Evolutionary conservation across 345 rosid species (phyloP), one percentile per base, ranked within the genome.

Genomic region (Corchorus capsularis): DNA sequence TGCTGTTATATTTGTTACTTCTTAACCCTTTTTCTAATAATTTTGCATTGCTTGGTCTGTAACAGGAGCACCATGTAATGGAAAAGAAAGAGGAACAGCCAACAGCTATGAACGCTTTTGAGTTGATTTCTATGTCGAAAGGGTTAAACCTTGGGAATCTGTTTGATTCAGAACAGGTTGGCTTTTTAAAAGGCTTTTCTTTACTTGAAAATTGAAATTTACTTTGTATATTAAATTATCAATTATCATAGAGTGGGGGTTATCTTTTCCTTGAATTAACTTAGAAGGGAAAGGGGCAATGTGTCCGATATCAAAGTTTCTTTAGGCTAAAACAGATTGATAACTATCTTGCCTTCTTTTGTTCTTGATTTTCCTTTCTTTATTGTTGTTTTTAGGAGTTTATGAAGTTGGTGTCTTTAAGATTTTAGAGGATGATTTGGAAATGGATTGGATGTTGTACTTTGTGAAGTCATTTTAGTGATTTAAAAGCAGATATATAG

Each of bases 61-160:
- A 55, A 78, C 84, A 93, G 98, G 97, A 93, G 78, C 87, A 92
- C 87, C 96, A 83, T 80, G 96, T 93, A 63, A 89, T 90, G 6
- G 97, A 96, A 79, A 93, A 86, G 89, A 92, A 71, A 81, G 95
- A 96, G 79, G 96, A 89, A 64, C 93, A 89, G 74, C 99, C 99
- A 34, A 80, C 83, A 10, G 86, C 94, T 4, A 93, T 96, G 89
- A 96, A 93, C 69, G 99, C 99, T 27, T 96, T 96, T 46, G 98
- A 96, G 82, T 83, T 96, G 71, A 96, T 96, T 76, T 89, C 98
- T 34, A 84, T 96, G 96, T 93, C 99, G 15, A 93, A 85, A 46
- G 98, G 97, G 68, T 87, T 96, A 77, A 91, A 96, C 84, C 86
- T 96, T 14, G 98, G 75, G 80, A 93, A 96, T 83, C 84, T 96